Base-by-base conservation (phyloP, 2,329 filamentous ascomycete genomes). In the Talaromyces sp. region DNA sequence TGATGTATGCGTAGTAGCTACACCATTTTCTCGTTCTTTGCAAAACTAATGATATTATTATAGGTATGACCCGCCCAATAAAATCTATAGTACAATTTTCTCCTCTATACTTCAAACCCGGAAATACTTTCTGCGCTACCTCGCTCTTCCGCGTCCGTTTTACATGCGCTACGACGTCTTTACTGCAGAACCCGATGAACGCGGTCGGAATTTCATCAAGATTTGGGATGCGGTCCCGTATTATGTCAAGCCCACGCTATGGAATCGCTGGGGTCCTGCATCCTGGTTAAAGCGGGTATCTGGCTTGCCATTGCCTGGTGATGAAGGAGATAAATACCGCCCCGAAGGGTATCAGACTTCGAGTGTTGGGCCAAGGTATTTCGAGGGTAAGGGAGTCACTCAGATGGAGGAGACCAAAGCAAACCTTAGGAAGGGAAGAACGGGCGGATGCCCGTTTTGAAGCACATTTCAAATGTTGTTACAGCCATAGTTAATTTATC, bases 221-320 rank as follows among this genome's bases (percentile, higher is more conserved):
- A 66, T 78, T 44, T 90, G 86, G 74, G 81, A 87, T 27, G 83
- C 84, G 16, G 82, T 86, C 52, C 89, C 89, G 3, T 90, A 85
- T 74, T 91, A 90, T 73, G 79, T 84, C 27, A 80, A 82, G 64
- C 80, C 81, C 31, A 88, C 83, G 0, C 72, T 84, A 36, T 85
- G 81, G 84, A 85, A 81, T 68, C 83, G 85, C 62, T 91, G 84
- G 85, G 85, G 84, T 1, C 87, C 82, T 0, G 71, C 72, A 63
- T 86, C 81, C 0, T 82, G 81, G 79, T 61, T 84, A 12, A 80
- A 76, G 30, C 73, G 81, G 68, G 57, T 77, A 5, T 67, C 78
- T 27, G 82, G 82, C 2, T 72, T 75, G 23, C 76, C 78, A 33
- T 66, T 83, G 12, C 82, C 83, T 0, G 81, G 80, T 16, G 77